Conservation (phyloP, 495 filamentous ascomycete species). For the Hypoxylon subgilvum region DNA sequence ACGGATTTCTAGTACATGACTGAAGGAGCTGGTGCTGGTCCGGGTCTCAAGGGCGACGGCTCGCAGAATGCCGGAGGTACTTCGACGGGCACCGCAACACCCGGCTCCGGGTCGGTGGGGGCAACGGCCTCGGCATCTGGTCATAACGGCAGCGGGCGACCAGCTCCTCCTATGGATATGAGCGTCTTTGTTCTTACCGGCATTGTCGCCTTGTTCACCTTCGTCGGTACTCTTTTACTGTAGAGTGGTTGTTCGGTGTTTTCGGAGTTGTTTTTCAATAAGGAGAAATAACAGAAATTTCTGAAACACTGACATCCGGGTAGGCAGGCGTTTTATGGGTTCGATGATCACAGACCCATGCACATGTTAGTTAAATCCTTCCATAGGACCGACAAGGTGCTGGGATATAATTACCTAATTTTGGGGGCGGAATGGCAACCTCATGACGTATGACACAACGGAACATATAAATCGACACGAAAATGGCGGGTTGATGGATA, state of each 20-base stretch:
- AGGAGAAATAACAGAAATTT: neutral
- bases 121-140: slow-evolving; percentile 50
- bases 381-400: neutral
- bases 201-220: slow-evolving; percentile 62
- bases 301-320: neutral
- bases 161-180: slow-evolving; percentile 56
- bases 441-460: neutral
- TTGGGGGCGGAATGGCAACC: slow-evolving; percentile 1
- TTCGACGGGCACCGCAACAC: slow-evolving; percentile 66
- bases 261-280: neutral
- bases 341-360: slow-evolving; percentile 4
- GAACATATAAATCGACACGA: slow-evolving; percentile 17
- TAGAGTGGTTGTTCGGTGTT: slow-evolving; percentile 40
- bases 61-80: slow-evolving; percentile 70
- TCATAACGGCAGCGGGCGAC: slow-evolving; percentile 47
- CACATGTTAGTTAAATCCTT: slow-evolving; percentile 6
- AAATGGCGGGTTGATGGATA: slow-evolving; percentile 24
- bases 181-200: slow-evolving; percentile 61
- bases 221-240: slow-evolving; percentile 70
- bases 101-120: slow-evolving; percentile 66
- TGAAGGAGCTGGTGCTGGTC: slow-evolving; percentile 72
- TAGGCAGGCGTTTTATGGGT: slow-evolving; percentile 16
- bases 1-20: slow-evolving; percentile 65
- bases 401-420: slow-evolving; percentile 17
- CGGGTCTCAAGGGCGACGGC: slow-evolving; percentile 73